Base-by-base conservation (phyloP, 371 early-diverging fungal species). In the Blyttiomyces sp. region DNA sequence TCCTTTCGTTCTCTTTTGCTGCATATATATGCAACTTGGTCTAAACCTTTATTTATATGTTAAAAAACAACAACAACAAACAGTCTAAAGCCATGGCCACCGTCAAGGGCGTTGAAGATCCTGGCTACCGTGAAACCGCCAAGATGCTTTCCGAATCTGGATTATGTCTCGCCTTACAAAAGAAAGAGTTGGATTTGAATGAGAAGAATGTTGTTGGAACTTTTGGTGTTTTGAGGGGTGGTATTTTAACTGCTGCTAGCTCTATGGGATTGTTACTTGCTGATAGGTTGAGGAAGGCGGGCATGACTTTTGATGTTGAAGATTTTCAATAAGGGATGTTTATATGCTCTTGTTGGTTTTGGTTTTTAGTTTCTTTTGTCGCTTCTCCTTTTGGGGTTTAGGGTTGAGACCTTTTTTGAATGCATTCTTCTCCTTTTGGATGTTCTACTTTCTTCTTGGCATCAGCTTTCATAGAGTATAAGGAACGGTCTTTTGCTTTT, bases 71-170 rank as follows among this genome's bases (percentile, higher is more conserved):
- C 51, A 13, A 32, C 33, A 23, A 48, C 21, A 26, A 6, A 17
- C 44, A 32, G 26, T 9, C 26, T 27, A 68, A 66, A 46, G 83
- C 76, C 4, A 58, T 73, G 16, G 85, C 76, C 16, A 72, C 65
- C 11, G 78, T 89, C 24, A 81, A 82, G 48, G 87, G 69, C 24
- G 50, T 51, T 36, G 76, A 77, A 27, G 91, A 92, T 53, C 88
- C 90, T 4, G 91, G 91, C 3, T 91, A 92, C 64, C 75, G 80
- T 39, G 90, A 88, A 67, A 76, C 77, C 11, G 54, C 60, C 17
- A 61, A 64, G 42, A 69, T 76, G 74, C 60, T 76, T 13, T 51
- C 74, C 30, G 77, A 76, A 54, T 44, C 72, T 3, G 77, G 72
- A 2, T 61, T 76, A 19, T 54, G 56, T 36, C 55, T 75, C 21